phyloP scores from a whole-genome alignment of 2,329 filamentous ascomycete genomes.

The Scedosporium apiospermum region DNA sequence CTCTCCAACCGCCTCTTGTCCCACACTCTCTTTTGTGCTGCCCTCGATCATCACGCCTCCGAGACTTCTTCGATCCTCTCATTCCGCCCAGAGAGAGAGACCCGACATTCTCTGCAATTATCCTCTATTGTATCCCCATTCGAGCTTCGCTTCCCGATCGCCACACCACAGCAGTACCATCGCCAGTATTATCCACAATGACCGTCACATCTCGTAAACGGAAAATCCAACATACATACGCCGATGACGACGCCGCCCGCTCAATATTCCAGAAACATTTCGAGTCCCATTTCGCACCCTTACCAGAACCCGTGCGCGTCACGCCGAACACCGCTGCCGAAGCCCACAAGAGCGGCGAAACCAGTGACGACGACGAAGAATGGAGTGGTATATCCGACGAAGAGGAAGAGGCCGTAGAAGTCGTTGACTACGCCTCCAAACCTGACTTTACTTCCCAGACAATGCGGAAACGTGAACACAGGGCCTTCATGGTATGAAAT shows the following conservation, averaged over 20 bases:
- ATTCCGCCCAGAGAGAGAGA: too few relatives aligned
- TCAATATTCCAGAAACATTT: constrained; percentile 78
- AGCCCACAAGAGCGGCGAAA: constrained; percentile 18
- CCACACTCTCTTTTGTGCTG: too few relatives aligned
- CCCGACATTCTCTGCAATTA: too few relatives aligned
- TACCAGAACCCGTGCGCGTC: constrained; percentile 31
- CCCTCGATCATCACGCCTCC: too few relatives aligned
- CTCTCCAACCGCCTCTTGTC: not conserved
- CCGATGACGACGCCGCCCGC: constrained; percentile 46
- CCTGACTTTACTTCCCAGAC: constrained; percentile 25
- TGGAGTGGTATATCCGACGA: constrained; percentile 14
- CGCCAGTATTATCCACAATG: constrained; percentile 21
- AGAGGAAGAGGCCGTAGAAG: constrained; percentile 35
- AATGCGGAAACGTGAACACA: constrained; percentile 61
- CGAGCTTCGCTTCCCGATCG: too few relatives aligned
- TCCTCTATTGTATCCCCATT: too few relatives aligned
- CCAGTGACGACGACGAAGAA: constrained; percentile 20
- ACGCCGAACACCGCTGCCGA: constrained; percentile 21
- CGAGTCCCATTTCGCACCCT: constrained; percentile 75
- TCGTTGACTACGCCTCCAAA: constrained; percentile 49
- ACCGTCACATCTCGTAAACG: constrained; percentile 36
- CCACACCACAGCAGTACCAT: too few relatives aligned
- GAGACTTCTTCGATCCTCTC: too few relatives aligned
- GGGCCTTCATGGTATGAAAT: constrained; percentile 61
- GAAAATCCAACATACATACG: constrained; percentile 25